Conservation (phyloP, 495 filamentous ascomycete genomes). For the Penicillium mononematosum region DNA sequence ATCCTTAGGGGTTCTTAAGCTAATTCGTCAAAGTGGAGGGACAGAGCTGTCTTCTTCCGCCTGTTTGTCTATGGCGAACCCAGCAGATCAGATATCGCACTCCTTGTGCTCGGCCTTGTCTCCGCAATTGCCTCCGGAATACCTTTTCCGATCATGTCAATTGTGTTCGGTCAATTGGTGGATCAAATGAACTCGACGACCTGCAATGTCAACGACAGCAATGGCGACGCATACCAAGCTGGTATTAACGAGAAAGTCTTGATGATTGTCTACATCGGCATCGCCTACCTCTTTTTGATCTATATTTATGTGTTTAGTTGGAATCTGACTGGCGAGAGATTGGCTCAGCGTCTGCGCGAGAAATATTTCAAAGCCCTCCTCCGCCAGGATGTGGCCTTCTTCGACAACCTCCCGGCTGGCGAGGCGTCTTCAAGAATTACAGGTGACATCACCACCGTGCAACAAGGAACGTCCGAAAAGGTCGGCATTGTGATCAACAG, state of each 20-base stretch:
- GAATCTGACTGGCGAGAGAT: conserved; percentile 56
- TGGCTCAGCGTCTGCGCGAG: conserved; percentile 59
- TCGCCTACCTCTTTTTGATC: conserved; percentile 57
- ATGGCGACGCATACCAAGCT: conserved; percentile 34
- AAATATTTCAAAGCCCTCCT: conserved; percentile 55
- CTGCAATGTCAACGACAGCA: conserved; percentile 30
- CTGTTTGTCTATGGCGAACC: conserved; percentile 9
- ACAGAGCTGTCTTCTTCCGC: conserved; percentile 2
- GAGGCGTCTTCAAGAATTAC: conserved; percentile 59
- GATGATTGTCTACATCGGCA: conserved; percentile 58
- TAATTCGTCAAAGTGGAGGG: conserved; percentile 3
- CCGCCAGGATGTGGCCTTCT: conserved; percentile 58
- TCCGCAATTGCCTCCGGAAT: conserved; percentile 59
- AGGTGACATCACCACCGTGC: conserved; percentile 56
- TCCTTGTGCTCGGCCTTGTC: conserved; percentile 51
- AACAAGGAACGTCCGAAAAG: conserved; percentile 63
- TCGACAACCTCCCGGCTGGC: conserved; percentile 52
- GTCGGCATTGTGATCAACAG: conserved; percentile 57
- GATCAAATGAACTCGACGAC: conserved; percentile 59
- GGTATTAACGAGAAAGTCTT: conserved; percentile 56
- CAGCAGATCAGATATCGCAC: conserved; percentile 37
- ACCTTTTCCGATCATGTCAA: conserved; percentile 63
- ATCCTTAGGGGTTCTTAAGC: neutral
- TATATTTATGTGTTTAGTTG: conserved; percentile 52
- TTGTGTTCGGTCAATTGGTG: conserved; percentile 64